phyloP scores from a whole-genome alignment of 441 rosid species.

The Adansonia grandidieri region DNA sequence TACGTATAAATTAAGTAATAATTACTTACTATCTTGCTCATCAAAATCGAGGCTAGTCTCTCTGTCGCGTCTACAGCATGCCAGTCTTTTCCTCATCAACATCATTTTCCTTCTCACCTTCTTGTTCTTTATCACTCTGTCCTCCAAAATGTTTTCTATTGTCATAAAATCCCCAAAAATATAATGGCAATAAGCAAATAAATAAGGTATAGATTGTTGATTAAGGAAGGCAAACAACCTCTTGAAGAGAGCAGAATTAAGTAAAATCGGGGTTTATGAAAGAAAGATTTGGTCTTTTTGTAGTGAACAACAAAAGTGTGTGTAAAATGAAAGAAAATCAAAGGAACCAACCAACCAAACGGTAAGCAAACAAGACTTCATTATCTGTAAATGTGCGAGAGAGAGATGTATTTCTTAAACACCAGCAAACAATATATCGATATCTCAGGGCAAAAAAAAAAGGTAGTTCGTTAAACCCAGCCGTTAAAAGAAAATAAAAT shows the following conservation, averaged over 20 bases:
- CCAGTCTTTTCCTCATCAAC: slow-evolving; percentile 64
- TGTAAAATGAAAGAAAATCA: background rate
- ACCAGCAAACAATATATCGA: background rate
- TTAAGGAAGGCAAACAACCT: background rate
- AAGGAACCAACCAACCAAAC: background rate
- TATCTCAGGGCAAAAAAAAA: background rate
- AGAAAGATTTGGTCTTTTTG: background rate
- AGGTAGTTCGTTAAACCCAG: background rate
- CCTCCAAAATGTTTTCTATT: background rate
- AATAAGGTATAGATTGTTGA: background rate
- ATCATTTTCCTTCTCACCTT: slow-evolving; percentile 35
- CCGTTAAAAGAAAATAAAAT: background rate
- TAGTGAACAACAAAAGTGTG: background rate
- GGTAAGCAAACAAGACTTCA: slow-evolving; percentile 16
- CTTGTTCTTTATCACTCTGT: background rate
- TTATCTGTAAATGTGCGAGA: background rate
- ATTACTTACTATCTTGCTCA: slow-evolving; percentile 72
- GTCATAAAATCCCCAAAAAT: background rate
- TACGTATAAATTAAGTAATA: background rate
- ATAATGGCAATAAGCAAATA: too few relatives aligned
- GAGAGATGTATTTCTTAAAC: slow-evolving; percentile 6
- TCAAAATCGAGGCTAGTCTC: slow-evolving; percentile 79
- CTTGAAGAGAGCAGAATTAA: background rate
- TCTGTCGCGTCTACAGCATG: slow-evolving; percentile 69
- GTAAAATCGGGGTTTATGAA: background rate